phyloP scores from a whole-genome alignment of 2,329 filamentous ascomycete species.

The Colletotrichum orchidophilum region DNA sequence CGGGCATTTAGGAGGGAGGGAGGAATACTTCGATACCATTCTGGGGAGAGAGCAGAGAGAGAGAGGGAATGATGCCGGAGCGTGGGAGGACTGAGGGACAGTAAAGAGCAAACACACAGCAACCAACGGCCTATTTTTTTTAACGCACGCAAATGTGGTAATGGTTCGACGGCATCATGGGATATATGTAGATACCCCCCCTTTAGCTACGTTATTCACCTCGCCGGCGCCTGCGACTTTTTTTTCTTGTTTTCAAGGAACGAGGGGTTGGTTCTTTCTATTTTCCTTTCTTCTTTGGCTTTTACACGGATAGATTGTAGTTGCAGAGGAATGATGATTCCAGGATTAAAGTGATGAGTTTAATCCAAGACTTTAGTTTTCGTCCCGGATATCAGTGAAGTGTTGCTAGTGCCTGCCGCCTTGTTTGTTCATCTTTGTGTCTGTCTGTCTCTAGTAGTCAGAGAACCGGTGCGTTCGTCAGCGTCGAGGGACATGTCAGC shows the following conservation, averaged over 20 bases:
- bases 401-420: too few species aligned
- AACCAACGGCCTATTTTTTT: background rate
- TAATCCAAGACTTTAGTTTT: background rate
- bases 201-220: background rate
- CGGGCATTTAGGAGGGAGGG: background rate
- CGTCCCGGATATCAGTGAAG: too few species aligned
- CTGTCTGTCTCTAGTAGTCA: too few species aligned
- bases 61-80: background rate
- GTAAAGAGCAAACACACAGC: background rate
- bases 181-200: conserved; percentile 12
- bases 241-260: background rate
- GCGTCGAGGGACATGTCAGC: too few species aligned
- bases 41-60: conserved; percentile 12
- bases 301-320: background rate
- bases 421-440: too few species aligned
- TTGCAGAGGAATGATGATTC: background rate
- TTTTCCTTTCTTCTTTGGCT: background rate
- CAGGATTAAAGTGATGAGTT: background rate
- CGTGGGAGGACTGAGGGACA: background rate
- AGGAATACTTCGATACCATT: conserved; percentile 27
- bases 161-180: background rate
- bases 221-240: background rate
- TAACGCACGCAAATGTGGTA: background rate
- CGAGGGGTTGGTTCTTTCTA: background rate
- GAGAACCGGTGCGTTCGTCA: too few species aligned